Base-by-base conservation (phyloP, 2,329 filamentous ascomycete genomes). In the Byssothecium circinans region DNA sequence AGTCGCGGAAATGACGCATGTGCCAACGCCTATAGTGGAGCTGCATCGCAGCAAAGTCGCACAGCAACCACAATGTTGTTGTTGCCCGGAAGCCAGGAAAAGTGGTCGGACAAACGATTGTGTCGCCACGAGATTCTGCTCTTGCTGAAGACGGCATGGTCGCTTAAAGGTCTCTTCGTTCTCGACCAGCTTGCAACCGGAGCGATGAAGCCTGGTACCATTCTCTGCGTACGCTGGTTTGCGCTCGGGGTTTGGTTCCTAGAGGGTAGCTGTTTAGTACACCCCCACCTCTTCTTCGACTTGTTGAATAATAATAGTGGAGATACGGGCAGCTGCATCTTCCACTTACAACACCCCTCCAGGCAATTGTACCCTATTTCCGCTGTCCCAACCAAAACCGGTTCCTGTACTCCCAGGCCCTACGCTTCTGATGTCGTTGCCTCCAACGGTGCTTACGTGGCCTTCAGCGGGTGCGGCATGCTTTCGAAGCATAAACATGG, bases 401-500 rank as follows among this genome's bases (percentile, higher is more conserved):
- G 50, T 41, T 35, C 35, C 42, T 36, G 18, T 33, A 14, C 49
- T 45, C 36, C 36, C 36, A 14, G 36, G 20, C 12, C 54, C 52
- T 11, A 55, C 61, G 39, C 42, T 58, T 37, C 56, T 46, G 18
- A 64, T 56, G 30, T 67, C 65, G 33, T 69, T 71, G 19, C 67
- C 67, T 19, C 65, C 67, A 11, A 72, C 68, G 4, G 70, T 73
- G 41, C 69, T 71, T 6, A 68, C 65, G 52, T 75, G 74, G 15
- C 75, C 75, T 54, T 79, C 77, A 27, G 72, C 64, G 3, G 77
- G 72, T 44, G 81, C 79, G n/a, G 82, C 80, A 57, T 85, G 79
- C 57, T 81, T 81, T 44, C 94, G 79, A 47, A 99, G 77, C 94
- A 99, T 99, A 67, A 99, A 99, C 94, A 97, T 97, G 18, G 94